phyloP scores from a whole-genome alignment of 2,329 filamentous ascomycete species.

The Xylaria sp. region DNA sequence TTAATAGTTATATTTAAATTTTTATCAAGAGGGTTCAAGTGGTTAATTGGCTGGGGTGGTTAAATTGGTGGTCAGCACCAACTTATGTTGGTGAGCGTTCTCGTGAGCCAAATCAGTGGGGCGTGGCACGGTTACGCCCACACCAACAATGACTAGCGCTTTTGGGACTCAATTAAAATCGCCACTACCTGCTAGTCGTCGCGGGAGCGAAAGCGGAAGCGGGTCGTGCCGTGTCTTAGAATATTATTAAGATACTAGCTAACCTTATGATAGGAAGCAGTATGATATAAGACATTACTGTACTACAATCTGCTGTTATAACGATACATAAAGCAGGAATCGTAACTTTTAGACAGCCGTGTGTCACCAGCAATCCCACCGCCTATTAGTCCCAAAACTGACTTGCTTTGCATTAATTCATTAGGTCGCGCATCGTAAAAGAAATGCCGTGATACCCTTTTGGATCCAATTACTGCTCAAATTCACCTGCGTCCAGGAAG shows the following conservation, averaged over 20 bases:
- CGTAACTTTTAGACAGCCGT: background rate
- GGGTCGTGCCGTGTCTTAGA: background rate
- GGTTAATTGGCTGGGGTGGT: too few relatives aligned
- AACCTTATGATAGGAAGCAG: background rate
- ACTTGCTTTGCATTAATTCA: background rate
- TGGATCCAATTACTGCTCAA: slow-evolving; percentile 33
- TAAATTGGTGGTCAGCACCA: too few relatives aligned
- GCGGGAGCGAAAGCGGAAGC: background rate
- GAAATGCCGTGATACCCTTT: background rate
- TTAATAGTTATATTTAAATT: too few relatives aligned
- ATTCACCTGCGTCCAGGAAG: slow-evolving; percentile 54
- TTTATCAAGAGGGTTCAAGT: too few relatives aligned
- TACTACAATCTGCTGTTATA: too few relatives aligned
- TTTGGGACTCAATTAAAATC: background rate
- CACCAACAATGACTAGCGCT: too few relatives aligned
- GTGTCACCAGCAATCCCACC: background rate
- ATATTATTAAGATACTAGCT: background rate
- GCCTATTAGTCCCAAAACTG: background rate
- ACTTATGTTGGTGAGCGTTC: too few relatives aligned
- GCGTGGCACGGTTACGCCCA: too few relatives aligned
- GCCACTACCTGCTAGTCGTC: background rate
- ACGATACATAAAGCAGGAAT: too few relatives aligned
- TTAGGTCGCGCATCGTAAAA: background rate
- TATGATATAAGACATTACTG: background rate
- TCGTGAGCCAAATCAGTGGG: too few relatives aligned